These are phyloP conservation scores for Tulasnella calospora DNA, from an alignment of 768 basidiomycete species.

Conservation along the genomic window DNA sequence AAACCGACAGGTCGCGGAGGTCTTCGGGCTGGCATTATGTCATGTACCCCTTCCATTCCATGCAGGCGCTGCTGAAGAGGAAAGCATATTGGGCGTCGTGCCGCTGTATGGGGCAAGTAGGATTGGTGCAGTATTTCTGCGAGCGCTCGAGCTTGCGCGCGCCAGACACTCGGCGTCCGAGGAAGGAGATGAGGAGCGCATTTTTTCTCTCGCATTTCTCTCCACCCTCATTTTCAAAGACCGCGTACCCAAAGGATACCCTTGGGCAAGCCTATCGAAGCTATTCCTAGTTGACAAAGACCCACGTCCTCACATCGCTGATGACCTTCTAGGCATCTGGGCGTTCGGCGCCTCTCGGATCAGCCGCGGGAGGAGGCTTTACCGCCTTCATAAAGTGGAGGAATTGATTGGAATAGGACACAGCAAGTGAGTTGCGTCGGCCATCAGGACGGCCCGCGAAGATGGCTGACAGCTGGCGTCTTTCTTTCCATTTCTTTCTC, in stretches of 20 bases:
- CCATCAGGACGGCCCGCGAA: too few species aligned
- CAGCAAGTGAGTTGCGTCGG: neutral
- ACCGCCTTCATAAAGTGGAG: neutral
- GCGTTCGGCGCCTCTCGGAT: neutral
- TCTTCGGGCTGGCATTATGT: neutral
- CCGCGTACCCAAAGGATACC: neutral
- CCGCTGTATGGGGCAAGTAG: neutral
- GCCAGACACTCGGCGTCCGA: neutral
- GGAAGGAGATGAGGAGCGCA: neutral
- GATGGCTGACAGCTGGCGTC: neutral
- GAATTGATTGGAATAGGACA: neutral
- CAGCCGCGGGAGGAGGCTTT: neutral
- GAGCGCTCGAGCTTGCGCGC: neutral
- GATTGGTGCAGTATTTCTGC: neutral
- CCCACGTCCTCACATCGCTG: neutral
- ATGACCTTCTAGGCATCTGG: neutral
- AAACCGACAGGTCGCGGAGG: neutral
- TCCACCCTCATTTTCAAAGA: neutral
- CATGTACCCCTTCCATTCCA: neutral
- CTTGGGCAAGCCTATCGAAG: neutral
- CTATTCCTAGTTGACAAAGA: neutral
- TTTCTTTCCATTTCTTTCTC: too few species aligned
- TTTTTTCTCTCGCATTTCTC: neutral
- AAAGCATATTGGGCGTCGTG: neutral
- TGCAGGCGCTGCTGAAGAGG: neutral